Conservation (phyloP, 208 protist species). For the Acanthamoeba polyphaga region DNA sequence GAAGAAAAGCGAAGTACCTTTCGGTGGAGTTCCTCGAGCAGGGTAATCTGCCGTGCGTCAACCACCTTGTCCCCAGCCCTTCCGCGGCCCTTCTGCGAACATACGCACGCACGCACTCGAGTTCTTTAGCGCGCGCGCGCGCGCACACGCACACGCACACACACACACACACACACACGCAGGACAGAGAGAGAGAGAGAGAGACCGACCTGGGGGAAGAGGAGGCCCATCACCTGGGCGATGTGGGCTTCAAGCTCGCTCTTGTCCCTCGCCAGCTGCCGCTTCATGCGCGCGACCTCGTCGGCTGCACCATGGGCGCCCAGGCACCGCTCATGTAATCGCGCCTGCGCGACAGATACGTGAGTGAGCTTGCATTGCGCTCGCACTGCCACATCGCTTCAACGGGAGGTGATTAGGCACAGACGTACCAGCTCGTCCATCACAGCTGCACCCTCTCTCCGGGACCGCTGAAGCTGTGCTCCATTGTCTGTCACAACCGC, state of each 20-base stretch:
- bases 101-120: not conserved
- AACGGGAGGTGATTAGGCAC: not conserved
- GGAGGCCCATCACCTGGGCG: not conserved
- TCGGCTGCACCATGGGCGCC: not conserved
- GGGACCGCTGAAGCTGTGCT: not conserved
- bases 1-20: not conserved
- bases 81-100: not conserved
- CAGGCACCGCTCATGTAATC: not conserved
- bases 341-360: not conserved
- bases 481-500: not conserved
- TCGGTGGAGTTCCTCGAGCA: constrained; percentile 21
- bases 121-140: not conserved
- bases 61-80: not conserved
- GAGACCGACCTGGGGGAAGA: not conserved
- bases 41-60: not conserved
- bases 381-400: not conserved
- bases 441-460: not conserved
- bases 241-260: not conserved
- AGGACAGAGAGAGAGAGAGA: not conserved
- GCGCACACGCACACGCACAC: not conserved
- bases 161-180: no score
- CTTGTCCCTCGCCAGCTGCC: not conserved
- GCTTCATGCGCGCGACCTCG: not conserved
- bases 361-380: not conserved
- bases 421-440: not conserved